These are phyloP conservation scores for Biscogniauxia mediterranea DNA, from an alignment of 2,329 filamentous ascomycete species.

Conservation along the genomic window DNA sequence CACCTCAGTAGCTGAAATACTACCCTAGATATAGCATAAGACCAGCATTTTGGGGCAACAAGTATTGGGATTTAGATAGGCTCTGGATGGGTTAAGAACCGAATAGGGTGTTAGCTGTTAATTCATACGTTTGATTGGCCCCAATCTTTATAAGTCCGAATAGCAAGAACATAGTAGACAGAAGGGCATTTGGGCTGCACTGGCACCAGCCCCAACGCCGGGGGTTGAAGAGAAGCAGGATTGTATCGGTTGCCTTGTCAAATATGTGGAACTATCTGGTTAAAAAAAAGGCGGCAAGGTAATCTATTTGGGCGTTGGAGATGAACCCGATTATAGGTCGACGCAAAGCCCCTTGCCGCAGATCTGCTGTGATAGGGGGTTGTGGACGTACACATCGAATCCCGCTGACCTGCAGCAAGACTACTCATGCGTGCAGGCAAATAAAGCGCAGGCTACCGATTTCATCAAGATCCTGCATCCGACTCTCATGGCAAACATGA, in stretches of 20 bases:
- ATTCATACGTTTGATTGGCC: conserved; percentile 37
- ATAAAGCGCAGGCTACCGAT: conserved; percentile 46
- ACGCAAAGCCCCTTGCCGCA: conserved; percentile 4
- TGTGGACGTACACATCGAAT: conserved; percentile 5
- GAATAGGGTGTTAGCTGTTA: conserved; percentile 44
- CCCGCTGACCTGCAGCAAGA: conserved; percentile 8
- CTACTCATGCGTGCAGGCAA: conserved; percentile 44
- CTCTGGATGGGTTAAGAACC: conserved; percentile 1
- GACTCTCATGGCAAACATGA: conserved; percentile 32
- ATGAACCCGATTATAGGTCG: conserved; percentile 12
- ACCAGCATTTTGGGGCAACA: not conserved
- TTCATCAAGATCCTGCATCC: conserved; percentile 49
- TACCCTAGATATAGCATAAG: not conserved
- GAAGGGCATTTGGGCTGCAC: conserved; percentile 33
- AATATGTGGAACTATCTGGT: conserved; percentile 37
- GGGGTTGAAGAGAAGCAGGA: conserved; percentile 38
- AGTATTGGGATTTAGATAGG: not conserved
- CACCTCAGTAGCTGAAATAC: not conserved
- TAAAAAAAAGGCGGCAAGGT: conserved; percentile 4
- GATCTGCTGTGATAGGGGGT: conserved; percentile 9
- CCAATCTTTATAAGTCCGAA: conserved; percentile 37
- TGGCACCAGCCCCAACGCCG: conserved; percentile 30
- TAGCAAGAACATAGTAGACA: conserved; percentile 26
- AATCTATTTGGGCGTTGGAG: conserved; percentile 9
- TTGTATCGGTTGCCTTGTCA: conserved; percentile 37